These are phyloP conservation scores for Aspergillus eucalypticola DNA, from an alignment of 2,329 filamentous ascomycete genomes.

Conservation along the genomic window DNA sequence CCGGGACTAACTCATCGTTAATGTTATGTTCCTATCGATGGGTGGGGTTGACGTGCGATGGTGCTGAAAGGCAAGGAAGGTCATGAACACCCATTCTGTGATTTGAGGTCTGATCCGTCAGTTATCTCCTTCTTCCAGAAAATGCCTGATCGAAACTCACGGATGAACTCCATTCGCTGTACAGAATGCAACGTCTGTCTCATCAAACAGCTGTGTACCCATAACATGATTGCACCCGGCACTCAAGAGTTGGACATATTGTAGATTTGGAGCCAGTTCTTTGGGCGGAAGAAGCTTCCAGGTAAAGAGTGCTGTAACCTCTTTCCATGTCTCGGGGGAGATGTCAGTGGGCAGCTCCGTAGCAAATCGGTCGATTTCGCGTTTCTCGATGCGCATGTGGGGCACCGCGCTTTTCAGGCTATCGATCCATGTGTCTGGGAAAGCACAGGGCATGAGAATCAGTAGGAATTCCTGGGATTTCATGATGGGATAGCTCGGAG, in stretches of 20 bases:
- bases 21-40: not conserved
- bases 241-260: slow-evolving; percentile 1
- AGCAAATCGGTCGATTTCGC: not conserved
- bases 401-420: not conserved
- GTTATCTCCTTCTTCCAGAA: not conserved
- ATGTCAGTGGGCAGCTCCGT: not conserved
- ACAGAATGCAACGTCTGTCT: slow-evolving; percentile 3
- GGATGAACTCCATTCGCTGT: slow-evolving; percentile 6
- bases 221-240: slow-evolving; percentile 6
- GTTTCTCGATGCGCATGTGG: not conserved
- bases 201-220: not conserved
- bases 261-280: not conserved
- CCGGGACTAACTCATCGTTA: not conserved
- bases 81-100: slow-evolving; percentile 4
- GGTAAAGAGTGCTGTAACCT: not conserved
- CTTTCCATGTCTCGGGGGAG: not conserved
- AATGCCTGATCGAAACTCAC: not conserved
- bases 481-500: not conserved
- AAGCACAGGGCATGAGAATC: slow-evolving; percentile 2
- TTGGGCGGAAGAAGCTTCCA: not conserved
- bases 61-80: slow-evolving; percentile 5
- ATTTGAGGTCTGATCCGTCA: slow-evolving; percentile 3
- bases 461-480: not conserved
- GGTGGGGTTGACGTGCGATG: not conserved
- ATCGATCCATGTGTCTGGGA: not conserved